phyloP scores from a whole-genome alignment of 129 eudicot species.

The Erigeron canadensis region DNA sequence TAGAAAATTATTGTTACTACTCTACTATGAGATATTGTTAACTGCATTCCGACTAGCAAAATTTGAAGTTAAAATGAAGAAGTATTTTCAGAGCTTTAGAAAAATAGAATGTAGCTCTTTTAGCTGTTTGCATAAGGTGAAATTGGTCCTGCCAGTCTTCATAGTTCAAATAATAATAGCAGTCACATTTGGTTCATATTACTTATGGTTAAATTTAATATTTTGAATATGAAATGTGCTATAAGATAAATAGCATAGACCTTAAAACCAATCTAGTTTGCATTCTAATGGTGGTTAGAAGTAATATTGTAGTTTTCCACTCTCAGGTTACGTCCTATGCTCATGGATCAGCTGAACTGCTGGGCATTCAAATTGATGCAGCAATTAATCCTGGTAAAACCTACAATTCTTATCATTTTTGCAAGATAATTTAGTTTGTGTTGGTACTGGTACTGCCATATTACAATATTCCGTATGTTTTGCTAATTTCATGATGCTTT shows the following conservation, averaged over 20 bases:
- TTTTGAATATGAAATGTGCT: not conserved
- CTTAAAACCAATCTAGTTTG: not conserved
- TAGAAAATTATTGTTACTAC: not conserved
- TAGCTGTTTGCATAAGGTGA: constrained; percentile 10
- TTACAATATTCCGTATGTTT: constrained; percentile 10
- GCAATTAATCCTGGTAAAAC: constrained; percentile 91
- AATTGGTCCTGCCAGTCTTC: not conserved
- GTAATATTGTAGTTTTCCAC: not conserved
- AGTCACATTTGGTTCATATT: not conserved
- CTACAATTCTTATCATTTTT: not conserved
- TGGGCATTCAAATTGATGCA: constrained; percentile 98
- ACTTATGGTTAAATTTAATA: not conserved
- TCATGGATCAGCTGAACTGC: constrained; percentile 88
- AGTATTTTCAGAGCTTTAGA: constrained; percentile 6
- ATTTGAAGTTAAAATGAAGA: constrained; percentile 2
- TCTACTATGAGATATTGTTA: not conserved
- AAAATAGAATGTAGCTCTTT: constrained; percentile 4
- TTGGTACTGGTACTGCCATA: not conserved
- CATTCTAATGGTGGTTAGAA: not conserved
- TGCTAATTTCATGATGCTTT: constrained; percentile 11
- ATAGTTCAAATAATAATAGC: not conserved
- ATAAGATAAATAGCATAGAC: constrained; percentile 1
- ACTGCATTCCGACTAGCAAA: not conserved
- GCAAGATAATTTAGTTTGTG: not conserved
- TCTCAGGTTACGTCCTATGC: constrained; percentile 95